Conservation (phyloP, 805 yeast genomes). For the Ogataea saltuana region DNA sequence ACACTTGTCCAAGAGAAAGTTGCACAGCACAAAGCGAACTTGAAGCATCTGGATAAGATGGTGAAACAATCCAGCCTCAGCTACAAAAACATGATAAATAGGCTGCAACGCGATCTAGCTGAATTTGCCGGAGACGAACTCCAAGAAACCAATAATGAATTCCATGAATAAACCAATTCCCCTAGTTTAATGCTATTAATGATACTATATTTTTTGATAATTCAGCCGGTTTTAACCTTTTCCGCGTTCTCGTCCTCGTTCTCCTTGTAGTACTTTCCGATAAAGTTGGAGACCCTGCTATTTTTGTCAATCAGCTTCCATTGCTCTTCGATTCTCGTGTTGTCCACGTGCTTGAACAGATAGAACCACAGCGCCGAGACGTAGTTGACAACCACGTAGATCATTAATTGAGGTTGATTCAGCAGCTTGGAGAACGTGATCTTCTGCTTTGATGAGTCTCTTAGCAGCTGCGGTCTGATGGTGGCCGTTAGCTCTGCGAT, state of each 20-base stretch:
- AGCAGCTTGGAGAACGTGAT: conserved; percentile 10
- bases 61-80: conserved; percentile 7
- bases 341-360: conserved; percentile 22
- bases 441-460: conserved; percentile 3
- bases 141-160: neutral
- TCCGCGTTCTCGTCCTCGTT: conserved; percentile 1
- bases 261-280: conserved; percentile 24
- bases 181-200: neutral
- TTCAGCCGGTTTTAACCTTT: neutral
- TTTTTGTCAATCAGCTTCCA: conserved; percentile 35
- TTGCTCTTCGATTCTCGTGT: conserved; percentile 27
- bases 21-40: conserved; percentile 16
- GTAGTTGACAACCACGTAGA: conserved; percentile 25
- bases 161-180: neutral
- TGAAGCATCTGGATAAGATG: conserved; percentile 13
- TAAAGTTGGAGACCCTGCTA: conserved; percentile 26
- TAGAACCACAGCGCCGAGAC: conserved; percentile 16
- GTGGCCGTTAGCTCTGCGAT: conserved; percentile 15
- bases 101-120: conserved; percentile 10
- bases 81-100: conserved; percentile 13
- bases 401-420: conserved; percentile 25
- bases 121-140: conserved; percentile 6
- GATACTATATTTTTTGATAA: neutral
- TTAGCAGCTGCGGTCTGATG: neutral
- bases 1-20: conserved; percentile 16